Evolutionary conservation across 805 yeast species (phyloP).

Genomic region (Starmerella scarabaei): DNA sequence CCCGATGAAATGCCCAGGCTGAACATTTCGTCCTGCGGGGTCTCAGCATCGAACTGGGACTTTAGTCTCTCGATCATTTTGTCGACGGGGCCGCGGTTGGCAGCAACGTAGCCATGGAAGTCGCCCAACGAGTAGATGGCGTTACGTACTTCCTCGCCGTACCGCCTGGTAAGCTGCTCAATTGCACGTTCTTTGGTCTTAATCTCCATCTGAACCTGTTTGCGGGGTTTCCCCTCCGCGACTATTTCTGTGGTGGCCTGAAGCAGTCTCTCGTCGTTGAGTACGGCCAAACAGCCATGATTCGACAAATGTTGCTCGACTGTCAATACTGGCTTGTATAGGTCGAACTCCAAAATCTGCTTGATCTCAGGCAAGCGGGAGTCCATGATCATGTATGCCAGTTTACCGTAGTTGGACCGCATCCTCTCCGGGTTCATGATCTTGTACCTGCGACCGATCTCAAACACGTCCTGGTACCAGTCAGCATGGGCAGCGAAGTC

Average conservation of each 20-base stretch:
- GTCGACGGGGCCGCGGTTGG: slow-evolving; percentile 55
- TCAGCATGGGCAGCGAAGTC: slow-evolving; percentile 56
- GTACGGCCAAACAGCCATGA: slow-evolving; percentile 31
- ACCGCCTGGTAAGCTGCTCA: slow-evolving; percentile 42
- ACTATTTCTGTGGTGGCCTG: slow-evolving; percentile 58
- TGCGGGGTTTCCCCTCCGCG: slow-evolving; percentile 44
- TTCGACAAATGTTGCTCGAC: slow-evolving; percentile 38
- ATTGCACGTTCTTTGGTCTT: slow-evolving; percentile 57
- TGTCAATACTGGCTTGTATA: slow-evolving; percentile 59
- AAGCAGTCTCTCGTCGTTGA: slow-evolving; percentile 46
- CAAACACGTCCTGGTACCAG: slow-evolving; percentile 61
- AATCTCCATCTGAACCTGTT: slow-evolving; percentile 45
- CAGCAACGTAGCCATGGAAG: slow-evolving; percentile 55
- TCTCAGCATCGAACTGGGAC: slow-evolving; percentile 31
- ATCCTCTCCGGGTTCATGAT: slow-evolving; percentile 74
- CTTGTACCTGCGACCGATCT: slow-evolving; percentile 68
- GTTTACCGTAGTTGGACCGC: slow-evolving; percentile 66
- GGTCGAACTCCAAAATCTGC: slow-evolving; percentile 60
- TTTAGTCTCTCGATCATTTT: slow-evolving; percentile 45
- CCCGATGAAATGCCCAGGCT: slow-evolving; percentile 56
- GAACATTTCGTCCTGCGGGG: slow-evolving; percentile 20
- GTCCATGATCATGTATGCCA: slow-evolving; percentile 78
- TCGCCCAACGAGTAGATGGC: slow-evolving; percentile 68
- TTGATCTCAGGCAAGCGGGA: slow-evolving; percentile 59
- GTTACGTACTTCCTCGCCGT: slow-evolving; percentile 37